phyloP scores from a whole-genome alignment of 371 early-diverging fungal genomes.

The Circinella minor region DNA sequence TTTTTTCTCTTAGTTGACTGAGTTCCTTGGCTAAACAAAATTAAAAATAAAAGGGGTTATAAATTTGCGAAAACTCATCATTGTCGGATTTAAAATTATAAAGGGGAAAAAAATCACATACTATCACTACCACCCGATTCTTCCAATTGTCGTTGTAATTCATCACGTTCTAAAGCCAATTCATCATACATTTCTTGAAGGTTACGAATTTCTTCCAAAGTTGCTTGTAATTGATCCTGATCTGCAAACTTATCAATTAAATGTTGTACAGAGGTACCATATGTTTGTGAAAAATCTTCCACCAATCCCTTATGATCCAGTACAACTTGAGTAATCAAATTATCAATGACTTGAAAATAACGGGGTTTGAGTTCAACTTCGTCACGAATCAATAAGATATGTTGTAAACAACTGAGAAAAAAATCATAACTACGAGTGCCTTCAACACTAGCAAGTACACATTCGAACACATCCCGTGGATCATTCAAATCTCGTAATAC shows the following conservation, averaged over 20 bases:
- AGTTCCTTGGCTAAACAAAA: conserved; percentile 12
- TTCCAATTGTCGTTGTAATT: conserved; percentile 47
- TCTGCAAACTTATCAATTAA: conserved; percentile 83
- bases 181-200: conserved; percentile 54
- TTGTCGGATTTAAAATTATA: background rate
- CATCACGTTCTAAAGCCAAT: conserved; percentile 48
- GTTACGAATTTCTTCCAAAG: conserved; percentile 72
- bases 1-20: conserved; percentile 68
- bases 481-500: conserved; percentile 80
- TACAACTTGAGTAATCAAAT: conserved; percentile 80
- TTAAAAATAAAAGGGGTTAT: too few relatives aligned
- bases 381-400: conserved; percentile 76
- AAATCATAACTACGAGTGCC: conserved; percentile 79
- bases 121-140: conserved; percentile 34
- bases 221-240: conserved; percentile 75
- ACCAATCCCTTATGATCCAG: conserved; percentile 79
- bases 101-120: background rate
- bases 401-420: conserved; percentile 80
- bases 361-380: conserved; percentile 59
- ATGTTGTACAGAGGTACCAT: conserved; percentile 74
- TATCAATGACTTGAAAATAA: conserved; percentile 84
- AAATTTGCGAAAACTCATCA: background rate
- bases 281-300: conserved; percentile 62
- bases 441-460: conserved; percentile 73
- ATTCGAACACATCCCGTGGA: conserved; percentile 80